Evolutionary conservation across 805 yeast genomes (phyloP).

Genomic region (Myxozyma neotropica): DNA sequence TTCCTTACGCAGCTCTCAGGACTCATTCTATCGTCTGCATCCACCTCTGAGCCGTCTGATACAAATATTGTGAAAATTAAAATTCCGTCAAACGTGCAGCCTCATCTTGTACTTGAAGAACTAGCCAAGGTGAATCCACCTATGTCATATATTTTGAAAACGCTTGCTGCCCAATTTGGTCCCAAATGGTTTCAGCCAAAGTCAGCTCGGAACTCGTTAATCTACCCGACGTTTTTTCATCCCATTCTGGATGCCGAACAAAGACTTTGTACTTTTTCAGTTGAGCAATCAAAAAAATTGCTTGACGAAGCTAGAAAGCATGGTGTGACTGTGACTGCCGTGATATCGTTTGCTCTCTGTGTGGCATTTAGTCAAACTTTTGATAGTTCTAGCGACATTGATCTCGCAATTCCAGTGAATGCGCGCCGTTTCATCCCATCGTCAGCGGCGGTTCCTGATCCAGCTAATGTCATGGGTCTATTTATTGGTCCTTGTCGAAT

Average conservation of each 20-base stretch:
- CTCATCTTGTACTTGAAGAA: background rate
- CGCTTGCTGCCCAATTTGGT: background rate
- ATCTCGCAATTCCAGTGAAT: conserved; percentile 8
- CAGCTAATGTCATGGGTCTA: conserved; percentile 7
- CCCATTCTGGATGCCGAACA: background rate
- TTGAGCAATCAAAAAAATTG: background rate
- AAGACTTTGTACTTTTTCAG: background rate
- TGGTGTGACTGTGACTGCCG: conserved; percentile 16
- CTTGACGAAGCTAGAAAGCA: conserved; percentile 11
- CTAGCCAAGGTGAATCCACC: background rate
- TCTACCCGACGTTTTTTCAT: background rate
- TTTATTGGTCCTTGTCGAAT: conserved; percentile 5
- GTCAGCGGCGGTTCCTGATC: background rate
- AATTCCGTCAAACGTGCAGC: background rate
- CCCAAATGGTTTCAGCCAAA: background rate
- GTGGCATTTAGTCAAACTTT: conserved; percentile 6
- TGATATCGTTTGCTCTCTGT: conserved; percentile 1
- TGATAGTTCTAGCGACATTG: conserved; percentile 4
- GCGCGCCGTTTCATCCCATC: conserved; percentile 18
- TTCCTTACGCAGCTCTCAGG: conserved; percentile 6
- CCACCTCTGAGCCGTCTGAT: background rate
- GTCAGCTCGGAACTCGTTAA: background rate
- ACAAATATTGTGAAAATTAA: background rate
- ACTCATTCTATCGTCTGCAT: background rate
- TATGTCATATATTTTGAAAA: background rate